These are phyloP conservation scores for Podospora pseudoanserina DNA, from an alignment of 495 filamentous ascomycete species.

Conservation along the genomic window DNA sequence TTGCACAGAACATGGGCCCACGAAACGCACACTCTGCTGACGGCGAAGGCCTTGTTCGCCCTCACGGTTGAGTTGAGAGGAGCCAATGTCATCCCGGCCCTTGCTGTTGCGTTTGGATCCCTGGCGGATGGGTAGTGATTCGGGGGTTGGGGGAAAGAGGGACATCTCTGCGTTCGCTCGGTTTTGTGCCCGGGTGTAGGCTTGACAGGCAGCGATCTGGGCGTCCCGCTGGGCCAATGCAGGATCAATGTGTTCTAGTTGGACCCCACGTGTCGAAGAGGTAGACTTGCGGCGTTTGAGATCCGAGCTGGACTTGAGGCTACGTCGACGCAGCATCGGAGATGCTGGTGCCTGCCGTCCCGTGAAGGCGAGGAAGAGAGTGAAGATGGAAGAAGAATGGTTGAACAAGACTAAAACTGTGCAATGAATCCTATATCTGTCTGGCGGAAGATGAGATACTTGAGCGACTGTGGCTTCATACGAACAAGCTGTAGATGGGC, in stretches of 20 bases:
- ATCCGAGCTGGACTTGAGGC: constrained; percentile 36
- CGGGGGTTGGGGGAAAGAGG: constrained; percentile 31
- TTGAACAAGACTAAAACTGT: constrained; percentile 24
- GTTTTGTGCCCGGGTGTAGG: constrained; percentile 57
- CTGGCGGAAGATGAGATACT: constrained; percentile 15
- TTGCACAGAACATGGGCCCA: constrained; percentile 36
- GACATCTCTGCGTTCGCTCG: constrained; percentile 43
- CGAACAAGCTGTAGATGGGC: background rate
- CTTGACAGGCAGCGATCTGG: constrained; percentile 62
- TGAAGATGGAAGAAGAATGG: constrained; percentile 13
- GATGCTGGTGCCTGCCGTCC: background rate
- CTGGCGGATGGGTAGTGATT: constrained; percentile 20
- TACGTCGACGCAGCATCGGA: constrained; percentile 48
- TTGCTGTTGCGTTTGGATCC: constrained; percentile 6
- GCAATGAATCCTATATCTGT: constrained; percentile 24
- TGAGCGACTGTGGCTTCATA: background rate
- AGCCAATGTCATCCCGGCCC: background rate
- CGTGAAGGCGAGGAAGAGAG: constrained; percentile 17
- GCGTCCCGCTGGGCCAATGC: constrained; percentile 59
- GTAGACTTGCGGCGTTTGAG: constrained; percentile 62
- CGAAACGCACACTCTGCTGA: constrained; percentile 55
- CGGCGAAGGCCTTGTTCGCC: constrained; percentile 32
- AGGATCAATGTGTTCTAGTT: constrained; percentile 49
- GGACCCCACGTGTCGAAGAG: constrained; percentile 53
- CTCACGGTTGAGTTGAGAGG: constrained; percentile 5